A percentile compares a stretch with the other conserved stretches of the same genome.
Conservation (phyloP, 805 yeast species). For the Kuraishia ogatae region DNA sequence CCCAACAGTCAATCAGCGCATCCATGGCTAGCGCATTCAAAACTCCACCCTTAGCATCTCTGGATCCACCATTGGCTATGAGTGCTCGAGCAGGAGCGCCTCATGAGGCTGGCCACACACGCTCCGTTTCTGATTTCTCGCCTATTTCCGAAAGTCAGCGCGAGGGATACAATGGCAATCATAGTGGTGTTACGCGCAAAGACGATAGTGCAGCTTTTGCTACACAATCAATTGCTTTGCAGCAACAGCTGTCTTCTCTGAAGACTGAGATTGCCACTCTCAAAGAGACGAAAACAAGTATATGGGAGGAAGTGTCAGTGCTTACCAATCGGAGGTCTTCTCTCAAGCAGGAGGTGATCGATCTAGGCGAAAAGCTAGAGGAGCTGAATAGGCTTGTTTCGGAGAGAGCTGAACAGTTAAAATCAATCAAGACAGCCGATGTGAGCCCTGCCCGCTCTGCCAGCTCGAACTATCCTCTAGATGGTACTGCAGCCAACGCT, state of each 20-base stretch:
- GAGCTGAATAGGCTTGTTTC: constrained; percentile 8
- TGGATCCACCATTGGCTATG: not conserved
- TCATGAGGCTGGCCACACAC: not conserved
- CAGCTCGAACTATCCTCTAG: not conserved
- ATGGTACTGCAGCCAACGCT: not conserved
- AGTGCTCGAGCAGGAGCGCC: not conserved
- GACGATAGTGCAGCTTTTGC: not conserved
- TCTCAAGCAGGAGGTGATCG: constrained; percentile 35
- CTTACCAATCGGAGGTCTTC: constrained; percentile 37
- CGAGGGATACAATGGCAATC: not conserved
- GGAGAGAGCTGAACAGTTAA: not conserved
- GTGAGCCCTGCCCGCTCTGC: not conserved
- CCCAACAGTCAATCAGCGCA: not conserved
- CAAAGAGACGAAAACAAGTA: constrained; percentile 28
- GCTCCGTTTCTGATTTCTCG: constrained; percentile 6
- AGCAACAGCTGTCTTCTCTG: constrained; percentile 12
- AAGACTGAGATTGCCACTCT: constrained; percentile 32
- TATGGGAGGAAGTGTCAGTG: constrained; percentile 42
- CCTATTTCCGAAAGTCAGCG: not conserved
- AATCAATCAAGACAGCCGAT: not conserved
- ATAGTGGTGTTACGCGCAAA: constrained; percentile 17
- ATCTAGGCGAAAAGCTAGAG: constrained; percentile 9
- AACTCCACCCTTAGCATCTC: constrained; percentile 1
- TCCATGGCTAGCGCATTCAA: constrained; percentile 1
- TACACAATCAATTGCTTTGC: not conserved